These are phyloP conservation scores for Fusarium sp. DNA, from an alignment of 2,329 filamentous ascomycete species.

Conservation along the genomic window DNA sequence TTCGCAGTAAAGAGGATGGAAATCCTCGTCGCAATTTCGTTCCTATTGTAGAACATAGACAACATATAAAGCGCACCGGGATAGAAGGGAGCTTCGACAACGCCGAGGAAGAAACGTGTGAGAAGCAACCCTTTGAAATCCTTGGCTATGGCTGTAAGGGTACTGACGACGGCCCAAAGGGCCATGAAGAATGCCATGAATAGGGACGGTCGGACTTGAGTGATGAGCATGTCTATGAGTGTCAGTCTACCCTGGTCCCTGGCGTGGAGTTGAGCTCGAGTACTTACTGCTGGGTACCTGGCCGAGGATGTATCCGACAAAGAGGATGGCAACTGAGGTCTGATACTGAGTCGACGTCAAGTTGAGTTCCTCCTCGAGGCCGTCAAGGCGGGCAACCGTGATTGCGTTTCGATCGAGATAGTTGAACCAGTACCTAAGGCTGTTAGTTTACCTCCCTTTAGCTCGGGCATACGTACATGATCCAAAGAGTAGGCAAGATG, in stretches of 20 bases:
- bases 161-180: conserved; percentile 60
- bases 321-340: conserved; percentile 45
- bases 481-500: conserved; percentile 48
- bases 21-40: conserved; percentile 56
- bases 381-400: conserved; percentile 53
- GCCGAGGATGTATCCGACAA: conserved; percentile 59
- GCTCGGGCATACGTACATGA: conserved; percentile 55
- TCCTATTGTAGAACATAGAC: conserved; percentile 66
- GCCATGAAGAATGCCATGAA: conserved; percentile 58
- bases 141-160: conserved; percentile 58
- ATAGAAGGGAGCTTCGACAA: conserved; percentile 56
- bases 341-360: conserved; percentile 45
- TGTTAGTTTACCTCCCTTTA: conserved; percentile 44
- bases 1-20: conserved; percentile 58
- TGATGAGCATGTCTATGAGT: conserved; percentile 57
- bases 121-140: conserved; percentile 62
- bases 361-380: conserved; percentile 44
- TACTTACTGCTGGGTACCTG: not conserved
- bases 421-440: not conserved
- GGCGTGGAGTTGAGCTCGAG: not conserved
- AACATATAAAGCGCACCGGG: conserved; percentile 56
- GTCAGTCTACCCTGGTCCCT: not conserved
- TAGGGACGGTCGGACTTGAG: conserved; percentile 52
- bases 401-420: conserved; percentile 58
- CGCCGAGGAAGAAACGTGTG: conserved; percentile 56